A percentile compares a stretch with the other conserved stretches of the same genome.
phyloP scores from a whole-genome alignment of 345 rosid genomes.

The Bruguiera parviflora region DNA sequence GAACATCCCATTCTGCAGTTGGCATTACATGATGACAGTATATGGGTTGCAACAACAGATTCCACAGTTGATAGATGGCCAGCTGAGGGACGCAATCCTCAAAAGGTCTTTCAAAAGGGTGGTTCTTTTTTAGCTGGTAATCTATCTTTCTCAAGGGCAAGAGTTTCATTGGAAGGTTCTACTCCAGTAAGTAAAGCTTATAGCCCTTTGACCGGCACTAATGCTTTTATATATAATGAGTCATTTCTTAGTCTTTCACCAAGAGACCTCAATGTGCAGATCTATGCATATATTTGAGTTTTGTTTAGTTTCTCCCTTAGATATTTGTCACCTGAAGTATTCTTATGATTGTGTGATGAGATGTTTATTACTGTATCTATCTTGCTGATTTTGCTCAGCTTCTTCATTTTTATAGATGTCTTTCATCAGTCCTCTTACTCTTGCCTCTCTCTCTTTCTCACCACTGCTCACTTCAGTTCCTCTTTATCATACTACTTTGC shows the following conservation, averaged over 20 bases:
- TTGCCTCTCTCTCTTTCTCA: no score
- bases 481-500: slow-evolving; percentile 1
- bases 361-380: not conserved
- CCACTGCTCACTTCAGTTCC: no score
- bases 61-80: slow-evolving; percentile 93
- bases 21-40: slow-evolving; percentile 86
- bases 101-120: slow-evolving; percentile 77
- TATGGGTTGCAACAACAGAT: slow-evolving; percentile 95
- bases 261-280: not conserved
- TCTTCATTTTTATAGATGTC: not conserved
- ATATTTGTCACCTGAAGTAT: not conserved
- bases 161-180: slow-evolving; percentile 93
- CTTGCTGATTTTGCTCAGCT: not conserved
- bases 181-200: slow-evolving; percentile 61
- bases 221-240: not conserved
- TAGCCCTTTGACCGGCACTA: not conserved
- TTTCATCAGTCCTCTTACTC: no score
- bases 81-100: slow-evolving; percentile 84
- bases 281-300: not conserved
- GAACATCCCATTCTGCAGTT: slow-evolving; percentile 86
- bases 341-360: not conserved
- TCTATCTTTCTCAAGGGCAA: slow-evolving; percentile 91
- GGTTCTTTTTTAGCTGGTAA: slow-evolving; percentile 98
- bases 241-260: not conserved
- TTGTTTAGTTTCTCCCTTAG: not conserved